A percentile compares a stretch with the other conserved stretches of the same genome.
These are phyloP conservation scores for Barbarea vulgaris DNA, from an alignment of 345 rosid genomes.

Conservation along the genomic window DNA sequence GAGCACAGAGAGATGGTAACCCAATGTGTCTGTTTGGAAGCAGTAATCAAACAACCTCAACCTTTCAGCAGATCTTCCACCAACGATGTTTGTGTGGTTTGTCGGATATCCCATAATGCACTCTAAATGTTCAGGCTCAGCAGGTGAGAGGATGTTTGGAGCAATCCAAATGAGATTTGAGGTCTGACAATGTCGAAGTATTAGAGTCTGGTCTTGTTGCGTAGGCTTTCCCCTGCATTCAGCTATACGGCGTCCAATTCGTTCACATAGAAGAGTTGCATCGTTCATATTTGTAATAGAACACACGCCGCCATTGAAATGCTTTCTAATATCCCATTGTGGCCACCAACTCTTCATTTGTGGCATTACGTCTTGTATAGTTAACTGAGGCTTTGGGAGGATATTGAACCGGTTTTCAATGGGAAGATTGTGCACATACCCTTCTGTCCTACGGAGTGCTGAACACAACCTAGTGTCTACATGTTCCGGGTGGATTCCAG, in stretches of 20 bases:
- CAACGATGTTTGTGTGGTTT: conserved; percentile 59
- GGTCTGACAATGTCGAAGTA: conserved; percentile 58
- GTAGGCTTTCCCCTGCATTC: conserved; percentile 60
- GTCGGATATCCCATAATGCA: conserved; percentile 75
- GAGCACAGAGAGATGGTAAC: conserved; percentile 81
- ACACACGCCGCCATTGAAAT: conserved; percentile 46
- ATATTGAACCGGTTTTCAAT: conserved; percentile 56
- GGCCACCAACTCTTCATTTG: conserved; percentile 88
- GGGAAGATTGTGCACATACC: conserved; percentile 88
- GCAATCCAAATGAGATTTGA: conserved; percentile 83
- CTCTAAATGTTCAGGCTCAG: conserved; percentile 70
- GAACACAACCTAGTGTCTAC: conserved; percentile 65
- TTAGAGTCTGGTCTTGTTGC: conserved; percentile 56
- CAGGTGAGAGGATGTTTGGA: conserved; percentile 50
- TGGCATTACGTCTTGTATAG: conserved; percentile 69
- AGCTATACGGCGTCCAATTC: conserved; percentile 51
- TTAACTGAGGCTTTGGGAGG: conserved; percentile 57
- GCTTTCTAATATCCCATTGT: conserved; percentile 87
- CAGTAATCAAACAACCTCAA: conserved; percentile 56
- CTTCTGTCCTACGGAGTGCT: conserved; percentile 77
- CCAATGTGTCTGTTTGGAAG: conserved; percentile 85
- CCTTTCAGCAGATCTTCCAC: conserved; percentile 50
- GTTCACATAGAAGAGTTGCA: conserved; percentile 56
- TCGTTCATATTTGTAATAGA: conserved; percentile 41
- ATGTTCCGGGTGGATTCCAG: conserved; percentile 68